These are phyloP conservation scores for Acacia concinna DNA, from an alignment of 331 rosid genomes.

Conservation along the genomic window DNA sequence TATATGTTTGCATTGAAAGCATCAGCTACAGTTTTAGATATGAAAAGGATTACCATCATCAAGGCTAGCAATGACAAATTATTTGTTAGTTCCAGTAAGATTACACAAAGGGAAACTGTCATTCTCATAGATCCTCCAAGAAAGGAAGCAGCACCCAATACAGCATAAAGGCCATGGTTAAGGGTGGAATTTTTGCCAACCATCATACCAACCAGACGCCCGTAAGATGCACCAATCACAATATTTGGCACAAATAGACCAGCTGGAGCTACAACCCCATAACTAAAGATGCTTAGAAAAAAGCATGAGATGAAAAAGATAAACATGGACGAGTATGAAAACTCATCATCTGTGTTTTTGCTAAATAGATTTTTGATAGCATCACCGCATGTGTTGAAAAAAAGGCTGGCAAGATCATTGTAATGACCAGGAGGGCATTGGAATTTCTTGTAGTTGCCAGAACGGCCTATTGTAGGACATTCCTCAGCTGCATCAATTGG, in stretches of 20 bases:
- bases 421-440: constrained; percentile 75
- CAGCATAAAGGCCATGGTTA: constrained; percentile 87
- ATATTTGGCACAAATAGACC: constrained; percentile 94
- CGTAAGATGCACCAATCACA: constrained; percentile 93
- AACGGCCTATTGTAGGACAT: constrained; percentile 95
- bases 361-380: constrained; percentile 91
- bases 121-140: constrained; percentile 97
- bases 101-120: constrained; percentile 88
- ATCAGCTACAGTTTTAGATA: constrained; percentile 89
- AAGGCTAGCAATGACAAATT: constrained; percentile 79
- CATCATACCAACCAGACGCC: constrained; percentile 87
- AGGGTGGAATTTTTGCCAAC: constrained; percentile 56
- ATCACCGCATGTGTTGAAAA: constrained; percentile 93
- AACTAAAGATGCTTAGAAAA: constrained; percentile 74
- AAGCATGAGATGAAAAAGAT: constrained; percentile 72
- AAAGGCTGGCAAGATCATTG: constrained; percentile 97
- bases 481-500: constrained; percentile 71
- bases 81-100: constrained; percentile 86
- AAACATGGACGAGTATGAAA: constrained; percentile 53
- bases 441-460: constrained; percentile 97
- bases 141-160: constrained; percentile 88
- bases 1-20: constrained; percentile 78
- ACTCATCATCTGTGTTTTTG: constrained; percentile 68
- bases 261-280: constrained; percentile 82
- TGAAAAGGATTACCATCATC: constrained; percentile 84